phyloP scores from a whole-genome alignment of 805 yeast genomes.

The Isabelozyma rhagii region DNA sequence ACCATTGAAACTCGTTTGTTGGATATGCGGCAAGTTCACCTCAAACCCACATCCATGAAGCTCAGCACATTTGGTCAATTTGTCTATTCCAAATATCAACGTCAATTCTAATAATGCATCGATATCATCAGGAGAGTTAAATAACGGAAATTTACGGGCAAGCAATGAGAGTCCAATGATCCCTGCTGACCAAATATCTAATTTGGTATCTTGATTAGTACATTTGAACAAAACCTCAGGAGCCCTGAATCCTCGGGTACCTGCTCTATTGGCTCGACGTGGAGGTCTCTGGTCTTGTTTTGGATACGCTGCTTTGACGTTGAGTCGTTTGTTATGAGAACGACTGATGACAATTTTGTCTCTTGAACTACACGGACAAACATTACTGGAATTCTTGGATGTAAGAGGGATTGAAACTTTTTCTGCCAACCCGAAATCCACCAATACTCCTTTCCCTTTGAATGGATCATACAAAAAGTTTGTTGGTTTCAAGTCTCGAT shows the following conservation, averaged over 20 bases:
- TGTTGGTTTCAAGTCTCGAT: slow-evolving; percentile 49
- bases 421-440: slow-evolving; percentile 93
- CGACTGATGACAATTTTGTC: slow-evolving; percentile 5
- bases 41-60: slow-evolving; percentile 89
- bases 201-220: slow-evolving; percentile 72
- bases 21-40: slow-evolving; percentile 21
- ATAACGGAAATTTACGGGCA: slow-evolving; percentile 83
- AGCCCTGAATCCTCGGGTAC: slow-evolving; percentile 92
- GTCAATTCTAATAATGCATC: slow-evolving; percentile 89
- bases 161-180: slow-evolving; percentile 78
- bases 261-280: slow-evolving; percentile 94
- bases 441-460: slow-evolving; percentile 72
- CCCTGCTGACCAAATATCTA: slow-evolving; percentile 93
- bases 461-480: slow-evolving; percentile 69
- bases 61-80: slow-evolving; percentile 72
- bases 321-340: slow-evolving; percentile 19
- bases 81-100: slow-evolving; percentile 70
- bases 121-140: slow-evolving; percentile 88
- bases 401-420: slow-evolving; percentile 18
- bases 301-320: slow-evolving; percentile 58
- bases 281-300: slow-evolving; percentile 87
- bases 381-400: slow-evolving; percentile 16
- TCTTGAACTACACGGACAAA: slow-evolving; percentile 56
- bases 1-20: slow-evolving; percentile 19
- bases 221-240: slow-evolving; percentile 91